Conservation (phyloP, 306 rosid species). For the Psophocarpus tetragonolobus region DNA sequence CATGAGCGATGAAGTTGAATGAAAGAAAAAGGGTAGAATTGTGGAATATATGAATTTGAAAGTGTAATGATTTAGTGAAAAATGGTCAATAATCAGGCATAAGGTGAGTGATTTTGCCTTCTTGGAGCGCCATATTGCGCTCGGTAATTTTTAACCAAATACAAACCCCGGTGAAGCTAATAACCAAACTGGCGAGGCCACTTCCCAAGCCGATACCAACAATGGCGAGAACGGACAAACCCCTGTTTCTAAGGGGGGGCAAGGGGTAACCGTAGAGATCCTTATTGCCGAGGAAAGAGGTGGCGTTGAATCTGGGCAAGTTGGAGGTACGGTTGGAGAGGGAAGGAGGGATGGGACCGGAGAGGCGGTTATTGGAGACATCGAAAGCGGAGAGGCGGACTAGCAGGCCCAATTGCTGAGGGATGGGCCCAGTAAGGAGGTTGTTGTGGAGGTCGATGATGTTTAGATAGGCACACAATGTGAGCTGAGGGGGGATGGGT, state of each 20-base stretch:
- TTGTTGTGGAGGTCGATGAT: conserved; percentile 88
- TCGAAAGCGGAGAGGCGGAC: conserved; percentile 81
- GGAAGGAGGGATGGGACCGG: conserved; percentile 79
- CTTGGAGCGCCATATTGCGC: conserved; percentile 71
- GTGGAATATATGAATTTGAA: conserved; percentile 30
- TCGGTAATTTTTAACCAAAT: conserved; percentile 89
- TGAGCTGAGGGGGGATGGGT: conserved; percentile 78
- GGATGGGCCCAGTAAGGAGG: conserved; percentile 71
- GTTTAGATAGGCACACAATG: conserved; percentile 90
- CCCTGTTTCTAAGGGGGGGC: conserved; percentile 59
- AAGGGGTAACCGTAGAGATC: conserved; percentile 93
- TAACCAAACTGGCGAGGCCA: conserved; percentile 79
- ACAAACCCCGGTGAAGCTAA: conserved; percentile 91
- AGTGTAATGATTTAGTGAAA: not conserved
- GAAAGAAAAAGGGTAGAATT: conserved; percentile 45
- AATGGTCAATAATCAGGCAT: conserved; percentile 80
- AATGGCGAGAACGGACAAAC: conserved; percentile 80
- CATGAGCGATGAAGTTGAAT: conserved; percentile 28
- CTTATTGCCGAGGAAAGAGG: conserved; percentile 73
- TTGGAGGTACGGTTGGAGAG: conserved; percentile 66
- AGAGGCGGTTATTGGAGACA: conserved; percentile 72
- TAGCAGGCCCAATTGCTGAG: conserved; percentile 83
- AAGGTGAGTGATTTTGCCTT: conserved; percentile 77
- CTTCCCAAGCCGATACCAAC: conserved; percentile 97
- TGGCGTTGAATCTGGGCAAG: conserved; percentile 72